A percentile compares a stretch with the other conserved stretches of the same genome.
Conservation (phyloP, 176 grass and related monocot genomes). For the Carex parvula region DNA sequence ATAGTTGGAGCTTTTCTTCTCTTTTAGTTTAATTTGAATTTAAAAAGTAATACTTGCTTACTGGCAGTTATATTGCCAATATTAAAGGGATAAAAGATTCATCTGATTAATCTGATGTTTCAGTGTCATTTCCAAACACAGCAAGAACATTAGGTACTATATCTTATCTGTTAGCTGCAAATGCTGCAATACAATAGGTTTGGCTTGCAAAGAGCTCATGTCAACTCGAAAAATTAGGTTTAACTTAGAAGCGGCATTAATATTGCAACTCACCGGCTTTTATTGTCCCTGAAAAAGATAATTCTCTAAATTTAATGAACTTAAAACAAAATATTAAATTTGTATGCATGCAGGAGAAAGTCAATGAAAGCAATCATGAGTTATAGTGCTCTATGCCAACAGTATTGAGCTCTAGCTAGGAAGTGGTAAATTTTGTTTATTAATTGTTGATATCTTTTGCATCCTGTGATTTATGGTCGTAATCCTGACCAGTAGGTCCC, state of each 20-base stretch:
- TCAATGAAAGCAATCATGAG: conserved; percentile 14
- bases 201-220: background rate
- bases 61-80: background rate
- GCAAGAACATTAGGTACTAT: background rate
- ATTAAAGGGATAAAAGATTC: background rate
- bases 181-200: background rate
- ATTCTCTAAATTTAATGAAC: background rate
- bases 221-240: background rate
- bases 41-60: background rate
- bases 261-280: background rate
- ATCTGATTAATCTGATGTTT: background rate
- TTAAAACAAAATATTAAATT: background rate
- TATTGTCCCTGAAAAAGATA: background rate
- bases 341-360: conserved; percentile 27
- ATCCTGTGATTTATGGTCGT: background rate
- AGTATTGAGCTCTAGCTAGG: conserved; percentile 15
- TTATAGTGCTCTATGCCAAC: conserved; percentile 10
- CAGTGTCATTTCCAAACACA: background rate
- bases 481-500: background rate
- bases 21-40: background rate
- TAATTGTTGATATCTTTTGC: conserved; percentile 7
- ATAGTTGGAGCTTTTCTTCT: background rate
- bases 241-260: background rate
- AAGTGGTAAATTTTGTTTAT: conserved; percentile 12
- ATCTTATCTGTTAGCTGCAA: background rate